These are phyloP conservation scores for Yarrowia sp. DNA, from an alignment of 805 yeast species.

Conservation along the genomic window DNA sequence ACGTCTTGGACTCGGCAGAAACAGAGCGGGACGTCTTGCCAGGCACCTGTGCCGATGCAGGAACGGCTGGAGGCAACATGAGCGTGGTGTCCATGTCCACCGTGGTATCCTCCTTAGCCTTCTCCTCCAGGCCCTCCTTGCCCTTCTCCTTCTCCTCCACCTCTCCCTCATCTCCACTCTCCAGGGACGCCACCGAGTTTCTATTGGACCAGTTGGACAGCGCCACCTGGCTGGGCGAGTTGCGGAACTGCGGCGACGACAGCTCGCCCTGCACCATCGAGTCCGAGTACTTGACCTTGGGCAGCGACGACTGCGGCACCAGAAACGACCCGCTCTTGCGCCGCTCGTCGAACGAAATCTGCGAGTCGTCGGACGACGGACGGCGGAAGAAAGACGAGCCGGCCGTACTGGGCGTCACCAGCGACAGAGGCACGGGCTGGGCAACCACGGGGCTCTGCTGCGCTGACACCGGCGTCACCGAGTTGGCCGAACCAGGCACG, in stretches of 20 bases:
- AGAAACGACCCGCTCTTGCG: constrained; percentile 16
- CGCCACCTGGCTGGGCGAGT: constrained; percentile 12
- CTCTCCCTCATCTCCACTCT: neutral
- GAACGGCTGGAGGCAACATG: neutral
- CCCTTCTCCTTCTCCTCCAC: neutral
- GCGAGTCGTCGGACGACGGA: constrained; percentile 15
- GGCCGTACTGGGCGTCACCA: neutral
- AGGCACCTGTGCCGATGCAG: neutral
- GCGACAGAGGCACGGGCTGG: neutral
- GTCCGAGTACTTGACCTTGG: constrained; percentile 23
- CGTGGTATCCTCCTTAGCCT: neutral
- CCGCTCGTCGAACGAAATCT: constrained; percentile 22
- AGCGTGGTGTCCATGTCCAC: neutral
- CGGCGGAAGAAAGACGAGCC: neutral
- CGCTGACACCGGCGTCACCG: neutral
- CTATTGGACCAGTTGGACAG: constrained; percentile 17
- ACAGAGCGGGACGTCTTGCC: neutral
- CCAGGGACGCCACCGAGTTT: neutral
- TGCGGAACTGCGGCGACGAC: constrained; percentile 15
- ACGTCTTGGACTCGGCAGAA: neutral
- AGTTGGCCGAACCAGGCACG: constrained; percentile 13
- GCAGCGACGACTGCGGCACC: constrained; percentile 23
- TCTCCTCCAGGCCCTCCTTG: neutral
- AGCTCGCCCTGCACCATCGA: constrained; percentile 24
- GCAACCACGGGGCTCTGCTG: neutral